Evolutionary conservation across 176 grass and related monocot genomes (phyloP).

Genomic region (Puya raimondii): DNA sequence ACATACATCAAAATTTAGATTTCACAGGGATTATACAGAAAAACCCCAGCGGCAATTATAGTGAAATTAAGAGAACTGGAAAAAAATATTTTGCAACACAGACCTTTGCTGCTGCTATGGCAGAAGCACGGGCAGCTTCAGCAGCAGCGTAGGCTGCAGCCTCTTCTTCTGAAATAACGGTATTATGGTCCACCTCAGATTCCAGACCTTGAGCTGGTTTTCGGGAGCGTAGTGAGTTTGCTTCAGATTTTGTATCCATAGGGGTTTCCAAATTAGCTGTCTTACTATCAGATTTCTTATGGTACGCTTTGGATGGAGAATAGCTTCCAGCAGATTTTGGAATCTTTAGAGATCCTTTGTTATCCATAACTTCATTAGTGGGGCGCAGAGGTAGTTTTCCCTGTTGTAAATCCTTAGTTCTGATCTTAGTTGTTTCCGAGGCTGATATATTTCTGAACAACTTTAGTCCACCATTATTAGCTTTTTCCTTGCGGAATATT

Average conservation of each 20-base stretch:
- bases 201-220: slow-evolving; percentile 30
- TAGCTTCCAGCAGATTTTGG: slow-evolving; percentile 33
- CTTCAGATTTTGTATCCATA: slow-evolving; percentile 37
- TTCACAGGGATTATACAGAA: too few species aligned
- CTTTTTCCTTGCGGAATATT: slow-evolving; percentile 95
- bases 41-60: too few species aligned
- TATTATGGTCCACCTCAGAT: slow-evolving; percentile 28
- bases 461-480: slow-evolving; percentile 60
- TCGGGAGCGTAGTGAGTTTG: slow-evolving; percentile 35
- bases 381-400: slow-evolving; percentile 32
- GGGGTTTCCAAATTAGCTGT: slow-evolving; percentile 42
- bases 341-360: slow-evolving; percentile 29
- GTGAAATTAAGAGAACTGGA: slow-evolving; percentile 1
- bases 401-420: slow-evolving; percentile 34
- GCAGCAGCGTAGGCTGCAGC: slow-evolving; percentile 83
- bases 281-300: slow-evolving; percentile 52
- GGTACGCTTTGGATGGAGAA: slow-evolving; percentile 45
- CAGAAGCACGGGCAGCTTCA: slow-evolving; percentile 79
- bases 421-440: slow-evolving; percentile 47
- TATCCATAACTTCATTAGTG: slow-evolving; percentile 33
- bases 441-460: slow-evolving; percentile 45
- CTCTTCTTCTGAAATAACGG: slow-evolving; percentile 73
- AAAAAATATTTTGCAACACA: slow-evolving; percentile 19
- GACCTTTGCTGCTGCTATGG: slow-evolving; percentile 87
- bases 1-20: not conserved